Evolutionary conservation across 2,329 filamentous ascomycete genomes (phyloP), one percentile per base, ranked within the genome.

Genomic region (Trichothecium sympodiale): DNA sequence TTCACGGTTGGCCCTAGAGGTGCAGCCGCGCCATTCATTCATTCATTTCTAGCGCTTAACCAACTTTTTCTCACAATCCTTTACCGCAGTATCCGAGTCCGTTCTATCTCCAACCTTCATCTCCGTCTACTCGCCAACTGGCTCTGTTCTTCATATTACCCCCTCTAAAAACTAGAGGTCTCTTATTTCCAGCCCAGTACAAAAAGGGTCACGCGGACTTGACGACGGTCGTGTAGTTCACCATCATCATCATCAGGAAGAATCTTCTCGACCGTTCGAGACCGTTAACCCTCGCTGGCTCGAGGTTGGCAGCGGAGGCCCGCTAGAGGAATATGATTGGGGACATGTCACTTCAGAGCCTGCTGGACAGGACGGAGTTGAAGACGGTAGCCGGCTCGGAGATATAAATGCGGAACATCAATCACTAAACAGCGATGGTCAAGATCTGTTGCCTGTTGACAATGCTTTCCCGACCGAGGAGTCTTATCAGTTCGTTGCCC

Each of bases 1-100:
- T 37, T 32, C 40, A 43, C 33, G 37, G 42, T 40, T 42, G 43
- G 42, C 43, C 41, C 41, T 34, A 27, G 31, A 15, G 37, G 43
- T 46, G 35, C 40, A 18, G 31, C 18, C 38, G 37, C 35, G 29
- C 17, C 36, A 37, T 16, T 23, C 42, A 37, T 20, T 42, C 38
- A 25, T 3, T 34, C 14, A 30, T 17, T 33, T 23, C 13, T 39
- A 29, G 36, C 15, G 20, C 31, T 32, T 23, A 18, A 26, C 27
- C 29, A 32, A 30, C 26, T 35, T 31, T 26, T 14, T 23, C 20
- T 30, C 15, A n/a, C 8, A 5, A 10, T 29, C 36, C 29, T 18
- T 34, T 33, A 17, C 28, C 8, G 31, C 28, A 29, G n/a, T 15
- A 16, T 16, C 31, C 30, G 15, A 27, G 15, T 30, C 13, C 17